Conservation (phyloP, 2,329 filamentous ascomycete genomes). For the Phoma sp. region DNA sequence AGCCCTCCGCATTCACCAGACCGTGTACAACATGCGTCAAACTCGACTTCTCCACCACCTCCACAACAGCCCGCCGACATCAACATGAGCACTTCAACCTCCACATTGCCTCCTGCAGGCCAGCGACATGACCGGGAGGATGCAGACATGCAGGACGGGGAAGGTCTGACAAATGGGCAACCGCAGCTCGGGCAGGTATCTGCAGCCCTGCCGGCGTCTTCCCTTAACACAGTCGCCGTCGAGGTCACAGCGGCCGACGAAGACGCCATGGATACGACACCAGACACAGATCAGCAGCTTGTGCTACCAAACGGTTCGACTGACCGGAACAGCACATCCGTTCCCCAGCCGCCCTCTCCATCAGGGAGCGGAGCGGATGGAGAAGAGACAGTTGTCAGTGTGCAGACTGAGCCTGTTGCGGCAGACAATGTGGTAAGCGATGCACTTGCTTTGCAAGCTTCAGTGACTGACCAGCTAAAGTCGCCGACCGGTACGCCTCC, state of each 20-base stretch:
- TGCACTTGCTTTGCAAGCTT: not conserved
- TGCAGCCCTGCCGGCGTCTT: conserved; percentile 14
- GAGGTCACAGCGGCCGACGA: conserved; percentile 41
- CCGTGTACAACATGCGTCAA: conserved; percentile 34
- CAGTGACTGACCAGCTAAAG: conserved; percentile 20
- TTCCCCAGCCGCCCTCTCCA: conserved; percentile 24
- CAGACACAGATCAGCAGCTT: conserved; percentile 36
- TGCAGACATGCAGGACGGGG: conserved; percentile 43
- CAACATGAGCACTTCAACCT: conserved; percentile 43
- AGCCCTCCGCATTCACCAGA: conserved; percentile 40
- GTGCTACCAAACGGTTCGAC: conserved; percentile 33
- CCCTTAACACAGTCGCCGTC: conserved; percentile 30
- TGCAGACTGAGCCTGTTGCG: conserved; percentile 12
- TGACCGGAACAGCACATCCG: conserved; percentile 15
- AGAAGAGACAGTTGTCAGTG: conserved; percentile 15
- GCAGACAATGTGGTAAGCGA: conserved; percentile 25
- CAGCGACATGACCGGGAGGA: conserved; percentile 48
- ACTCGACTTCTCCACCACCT: conserved; percentile 35
- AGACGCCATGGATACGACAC: conserved; percentile 49
- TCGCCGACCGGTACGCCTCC: conserved; percentile 21
- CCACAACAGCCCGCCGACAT: conserved; percentile 34
- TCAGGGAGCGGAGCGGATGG: conserved; percentile 16
- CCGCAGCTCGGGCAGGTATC: conserved; percentile 3
- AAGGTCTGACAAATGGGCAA: conserved; percentile 26
- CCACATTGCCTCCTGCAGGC: conserved; percentile 39